Evolutionary conservation across 306 rosid genomes (phyloP), one percentile per base, ranked within the genome.

Genomic region (Cicer yamashitae): DNA sequence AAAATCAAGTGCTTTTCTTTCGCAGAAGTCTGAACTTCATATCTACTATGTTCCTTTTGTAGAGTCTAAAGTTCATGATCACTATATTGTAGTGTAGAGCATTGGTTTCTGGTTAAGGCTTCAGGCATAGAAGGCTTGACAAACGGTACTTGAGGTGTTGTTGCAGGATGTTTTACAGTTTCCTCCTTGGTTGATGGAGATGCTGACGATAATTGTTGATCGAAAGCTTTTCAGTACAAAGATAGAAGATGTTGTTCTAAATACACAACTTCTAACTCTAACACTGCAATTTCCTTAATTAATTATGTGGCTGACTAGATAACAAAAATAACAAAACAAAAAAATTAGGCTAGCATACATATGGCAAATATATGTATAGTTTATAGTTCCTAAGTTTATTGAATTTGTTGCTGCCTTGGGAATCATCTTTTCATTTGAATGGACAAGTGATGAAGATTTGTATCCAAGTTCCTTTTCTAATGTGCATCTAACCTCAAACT

Each of bases 181-280:
- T 83, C 88, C 69, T 83, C 89, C 76, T 84, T 88, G 71, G 85
- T 73, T 70, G 88, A 53, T 13, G 86, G 94, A 82, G 94, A 84
- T n/a, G 74, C 76, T 25, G 86, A 81, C 69, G 91, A 74, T 65
- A 81, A n/a, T 76, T 87, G 88, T 63, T 84, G 96, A 83, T 96
- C 96, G 79, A 92, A 92, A 58, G 96, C 97, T 81, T 82, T 89
- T 18, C 99, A 93, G 83, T 96, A 96, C 76, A 92, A 77, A 8
- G 96, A 87, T 67, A 96, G 97, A 83, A 96, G 98, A 78, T 96
- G 96, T 41, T 96, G 99, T 72, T 96, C 99, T 86, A 96, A 88
- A 84, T 96, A 89, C 59, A 81, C 88, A 72, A 96, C 99, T 83
- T 96, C 98, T 69, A 89, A 76, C 83, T 96, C 99, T 51, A 96